phyloP scores from a whole-genome alignment of 2,329 filamentous ascomycete genomes.

The Thielaviopsis cerberus region DNA sequence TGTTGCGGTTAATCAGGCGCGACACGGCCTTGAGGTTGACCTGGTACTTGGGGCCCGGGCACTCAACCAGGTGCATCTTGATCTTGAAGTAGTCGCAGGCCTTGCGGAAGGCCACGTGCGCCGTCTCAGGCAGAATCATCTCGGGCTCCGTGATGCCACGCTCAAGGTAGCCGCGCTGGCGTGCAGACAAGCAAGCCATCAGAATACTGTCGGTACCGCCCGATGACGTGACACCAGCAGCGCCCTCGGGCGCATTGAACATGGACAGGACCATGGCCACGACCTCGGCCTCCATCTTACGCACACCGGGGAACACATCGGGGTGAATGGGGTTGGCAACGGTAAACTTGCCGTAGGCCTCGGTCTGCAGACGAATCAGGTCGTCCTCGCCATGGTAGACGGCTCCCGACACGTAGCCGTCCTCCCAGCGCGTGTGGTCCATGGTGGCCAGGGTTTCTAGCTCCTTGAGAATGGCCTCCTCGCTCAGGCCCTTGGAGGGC shows the following conservation, averaged over 20 bases:
- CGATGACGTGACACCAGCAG: conserved; percentile 73
- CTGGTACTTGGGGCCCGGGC: conserved; percentile 70
- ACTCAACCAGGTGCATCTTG: conserved; percentile 74
- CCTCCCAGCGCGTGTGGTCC: conserved; percentile 94
- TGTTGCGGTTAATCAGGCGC: conserved; percentile 84
- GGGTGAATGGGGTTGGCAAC: conserved; percentile 95
- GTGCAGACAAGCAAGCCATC: conserved; percentile 79
- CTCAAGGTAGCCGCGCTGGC: conserved; percentile 74
- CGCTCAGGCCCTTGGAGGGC: conserved; percentile 66
- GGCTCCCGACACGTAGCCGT: conserved; percentile 80
- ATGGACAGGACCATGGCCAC: conserved; percentile 84
- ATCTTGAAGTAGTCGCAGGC: conserved; percentile 92
- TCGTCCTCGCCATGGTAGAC: conserved; percentile 88
- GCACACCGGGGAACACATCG: conserved; percentile 90
- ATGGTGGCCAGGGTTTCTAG: conserved; percentile 61
- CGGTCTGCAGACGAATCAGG: conserved; percentile 66
- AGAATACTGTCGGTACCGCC: conserved; percentile 93
- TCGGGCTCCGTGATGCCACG: conserved; percentile 81
- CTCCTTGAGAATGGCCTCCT: conserved; percentile 63
- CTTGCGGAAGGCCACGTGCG: conserved; percentile 91
- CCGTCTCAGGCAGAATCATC: conserved; percentile 92
- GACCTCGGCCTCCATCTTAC: conserved; percentile 98
- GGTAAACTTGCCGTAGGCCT: conserved; percentile 85
- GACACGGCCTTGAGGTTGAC: conserved; percentile 62
- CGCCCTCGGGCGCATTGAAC: conserved; percentile 75